A percentile compares a stretch with the other conserved stretches of the same genome.
Evolutionary conservation across 2,329 filamentous ascomycete genomes (phyloP).

Genomic region (Apiospora aurea): DNA sequence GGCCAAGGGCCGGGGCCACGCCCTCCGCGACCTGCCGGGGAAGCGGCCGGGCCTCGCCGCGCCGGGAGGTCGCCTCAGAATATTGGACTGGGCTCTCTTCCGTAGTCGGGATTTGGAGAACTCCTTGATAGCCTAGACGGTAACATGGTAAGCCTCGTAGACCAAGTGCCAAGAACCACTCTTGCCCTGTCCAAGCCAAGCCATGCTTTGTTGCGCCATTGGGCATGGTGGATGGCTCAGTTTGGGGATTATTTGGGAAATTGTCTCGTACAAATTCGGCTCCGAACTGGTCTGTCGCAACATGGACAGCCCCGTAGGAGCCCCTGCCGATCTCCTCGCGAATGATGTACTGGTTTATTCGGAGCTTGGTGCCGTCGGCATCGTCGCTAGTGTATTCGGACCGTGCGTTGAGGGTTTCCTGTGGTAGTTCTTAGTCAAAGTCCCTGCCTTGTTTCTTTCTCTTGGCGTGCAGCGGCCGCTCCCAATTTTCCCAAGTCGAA

Average conservation of each 20-base stretch:
- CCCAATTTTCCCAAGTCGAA: neutral
- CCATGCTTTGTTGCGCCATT: neutral
- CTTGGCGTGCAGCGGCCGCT: neutral
- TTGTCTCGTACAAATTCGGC: constrained; percentile 78
- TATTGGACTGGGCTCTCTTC: constrained; percentile 88
- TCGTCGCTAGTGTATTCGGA: constrained; percentile 89
- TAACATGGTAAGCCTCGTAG: constrained; percentile 26
- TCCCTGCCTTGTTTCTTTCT: neutral
- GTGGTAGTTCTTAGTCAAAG: constrained; percentile 26
- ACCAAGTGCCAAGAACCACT: constrained; percentile 1
- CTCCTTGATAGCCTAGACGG: constrained; percentile 84
- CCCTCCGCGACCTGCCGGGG: constrained; percentile 37
- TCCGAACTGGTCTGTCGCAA: constrained; percentile 88
- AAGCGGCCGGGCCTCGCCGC: constrained; percentile 41
- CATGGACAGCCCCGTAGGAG: constrained; percentile 92
- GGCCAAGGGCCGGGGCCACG: constrained; percentile 32
- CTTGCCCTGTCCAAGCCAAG: neutral
- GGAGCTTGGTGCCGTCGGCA: constrained; percentile 85
- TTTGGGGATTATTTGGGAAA: constrained; percentile 28
- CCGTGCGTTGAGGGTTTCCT: constrained; percentile 92
- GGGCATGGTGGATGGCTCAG: neutral
- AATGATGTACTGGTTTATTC: constrained; percentile 95
- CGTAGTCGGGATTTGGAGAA: constrained; percentile 93
- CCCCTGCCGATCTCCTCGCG: constrained; percentile 96
- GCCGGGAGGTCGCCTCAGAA: constrained; percentile 63